Evolutionary conservation across 495 filamentous ascomycete genomes (phyloP), one percentile per base, ranked within the genome.

Genomic region (Xylaria curta): DNA sequence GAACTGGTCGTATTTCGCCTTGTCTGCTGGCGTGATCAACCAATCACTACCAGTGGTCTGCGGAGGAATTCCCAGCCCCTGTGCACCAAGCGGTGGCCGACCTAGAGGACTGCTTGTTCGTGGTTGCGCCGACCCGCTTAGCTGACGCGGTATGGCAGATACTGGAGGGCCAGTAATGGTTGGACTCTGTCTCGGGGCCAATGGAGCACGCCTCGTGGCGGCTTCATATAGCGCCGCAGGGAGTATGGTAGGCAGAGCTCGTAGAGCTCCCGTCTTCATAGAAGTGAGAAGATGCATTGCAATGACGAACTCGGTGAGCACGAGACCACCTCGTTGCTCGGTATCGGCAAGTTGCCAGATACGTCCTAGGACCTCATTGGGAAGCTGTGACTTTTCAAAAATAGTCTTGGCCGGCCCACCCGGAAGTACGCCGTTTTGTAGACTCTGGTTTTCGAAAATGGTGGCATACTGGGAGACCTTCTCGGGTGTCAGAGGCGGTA

Each of bases 211-310:
- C 68, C 95, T 89, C 65, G 93, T 88, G 7, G 97, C 96, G 33
- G 97, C 96, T 74, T 98, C 96, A 74, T 97, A 98, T 19, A 99
- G 85, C 3, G 92, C 92, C 21, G 93, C 89, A 33, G 97, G 97
- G 2, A 99, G 87, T 46, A 91, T 90, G 69, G 85, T 91, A 31
- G 96, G 96, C 72, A 98, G 85, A 58, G 87, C 91, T 67, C 91
- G 89, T 80, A 99, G 85, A 8, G 88, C 85, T 33, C 95, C 93
- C 28, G 89, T 92, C 83, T 95, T 97, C 80, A 90, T 94, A 8
- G 95, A 97, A 6, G 93, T 93, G 65, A 99, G 85, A 38, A 99
- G 86, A 83, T 99, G 96, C 96, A 99, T 99, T 13, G 97, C 95
- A 75, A 99, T 96, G 75, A 98, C 92, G 79, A 99, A 99, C 71